phyloP scores from a whole-genome alignment of 352 stramenopile genomes.

The Salisapilia sapeloensis region DNA sequence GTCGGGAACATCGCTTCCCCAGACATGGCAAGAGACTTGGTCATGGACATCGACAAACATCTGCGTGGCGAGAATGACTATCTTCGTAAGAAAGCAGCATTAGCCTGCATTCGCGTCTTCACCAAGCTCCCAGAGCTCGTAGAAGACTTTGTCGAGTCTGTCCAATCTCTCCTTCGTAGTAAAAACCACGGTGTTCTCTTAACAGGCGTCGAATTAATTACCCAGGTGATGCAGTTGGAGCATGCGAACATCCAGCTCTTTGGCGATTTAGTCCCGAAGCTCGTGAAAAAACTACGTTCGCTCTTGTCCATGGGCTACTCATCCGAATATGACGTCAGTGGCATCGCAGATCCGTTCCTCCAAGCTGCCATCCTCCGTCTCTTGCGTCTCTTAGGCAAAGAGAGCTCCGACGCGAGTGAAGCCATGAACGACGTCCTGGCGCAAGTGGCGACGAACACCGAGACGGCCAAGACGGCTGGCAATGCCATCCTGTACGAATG shows the following conservation, averaged over 20 bases:
- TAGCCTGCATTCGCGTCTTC: constrained; percentile 86
- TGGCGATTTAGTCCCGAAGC: constrained; percentile 46
- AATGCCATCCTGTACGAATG: constrained; percentile 99
- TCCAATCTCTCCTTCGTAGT: constrained; percentile 87
- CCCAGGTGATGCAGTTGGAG: constrained; percentile 79
- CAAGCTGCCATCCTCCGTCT: constrained; percentile 84
- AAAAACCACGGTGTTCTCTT: constrained; percentile 97
- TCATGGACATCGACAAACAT: constrained; percentile 95
- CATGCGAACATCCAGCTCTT: constrained; percentile 61
- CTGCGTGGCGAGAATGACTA: constrained; percentile 88
- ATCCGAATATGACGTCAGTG: constrained; percentile 96
- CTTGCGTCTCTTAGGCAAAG: constrained; percentile 89
- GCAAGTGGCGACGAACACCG: constrained; percentile 99
- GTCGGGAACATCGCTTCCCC: constrained; percentile 97
- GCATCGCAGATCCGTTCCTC: constrained; percentile 98
- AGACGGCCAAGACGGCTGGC: constrained; percentile 98
- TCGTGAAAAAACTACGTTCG: constrained; percentile 86
- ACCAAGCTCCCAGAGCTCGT: constrained; percentile 96
- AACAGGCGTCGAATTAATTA: constrained; percentile 93
- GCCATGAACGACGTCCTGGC: constrained; percentile 96
- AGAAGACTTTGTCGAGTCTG: constrained; percentile 96
- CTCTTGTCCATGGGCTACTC: constrained; percentile 95
- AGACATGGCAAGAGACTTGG: constrained; percentile 97
- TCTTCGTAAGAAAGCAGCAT: constrained; percentile 94
- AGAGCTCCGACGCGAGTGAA: constrained; percentile 87